phyloP scores from a whole-genome alignment of 129 eudicot species.

The Chrysanthemum seticuspe region DNA sequence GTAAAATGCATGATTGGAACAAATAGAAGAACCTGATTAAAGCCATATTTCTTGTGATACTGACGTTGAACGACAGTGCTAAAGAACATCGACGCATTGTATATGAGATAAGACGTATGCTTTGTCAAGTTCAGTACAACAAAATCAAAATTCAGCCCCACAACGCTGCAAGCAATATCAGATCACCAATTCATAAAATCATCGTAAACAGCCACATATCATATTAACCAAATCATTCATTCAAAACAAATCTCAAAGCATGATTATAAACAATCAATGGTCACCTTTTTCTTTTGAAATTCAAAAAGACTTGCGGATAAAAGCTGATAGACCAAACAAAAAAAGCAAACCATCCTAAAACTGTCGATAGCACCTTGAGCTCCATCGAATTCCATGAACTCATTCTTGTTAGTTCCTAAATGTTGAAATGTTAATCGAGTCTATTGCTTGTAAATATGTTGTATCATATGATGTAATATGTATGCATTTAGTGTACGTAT shows the following conservation, averaged over 20 bases:
- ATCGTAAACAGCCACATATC: neutral
- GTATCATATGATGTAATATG: neutral
- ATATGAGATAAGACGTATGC: conserved; percentile 71
- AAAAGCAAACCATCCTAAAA: conserved; percentile 70
- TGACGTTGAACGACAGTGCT: conserved; percentile 61
- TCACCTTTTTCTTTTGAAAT: conserved; percentile 71
- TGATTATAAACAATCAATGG: neutral
- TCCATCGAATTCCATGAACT: neutral
- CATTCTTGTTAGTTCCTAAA: neutral
- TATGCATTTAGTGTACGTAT: neutral
- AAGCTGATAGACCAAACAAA: conserved; percentile 58
- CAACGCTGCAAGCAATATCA: conserved; percentile 39
- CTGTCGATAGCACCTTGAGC: conserved; percentile 29
- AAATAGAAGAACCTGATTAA: conserved; percentile 38
- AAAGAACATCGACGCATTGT: conserved; percentile 68
- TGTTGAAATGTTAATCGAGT: too few species aligned
- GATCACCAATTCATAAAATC: conserved; percentile 1
- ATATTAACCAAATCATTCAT: neutral
- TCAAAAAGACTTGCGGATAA: conserved; percentile 71
- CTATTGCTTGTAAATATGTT: too few species aligned
- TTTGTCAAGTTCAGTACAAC: conserved; percentile 72
- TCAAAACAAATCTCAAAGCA: neutral
- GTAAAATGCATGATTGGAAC: neutral
- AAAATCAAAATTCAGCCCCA: conserved; percentile 79
- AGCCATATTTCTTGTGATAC: conserved; percentile 56